phyloP scores from a whole-genome alignment of 2,329 filamentous ascomycete genomes.

The Exophiala sp. region DNA sequence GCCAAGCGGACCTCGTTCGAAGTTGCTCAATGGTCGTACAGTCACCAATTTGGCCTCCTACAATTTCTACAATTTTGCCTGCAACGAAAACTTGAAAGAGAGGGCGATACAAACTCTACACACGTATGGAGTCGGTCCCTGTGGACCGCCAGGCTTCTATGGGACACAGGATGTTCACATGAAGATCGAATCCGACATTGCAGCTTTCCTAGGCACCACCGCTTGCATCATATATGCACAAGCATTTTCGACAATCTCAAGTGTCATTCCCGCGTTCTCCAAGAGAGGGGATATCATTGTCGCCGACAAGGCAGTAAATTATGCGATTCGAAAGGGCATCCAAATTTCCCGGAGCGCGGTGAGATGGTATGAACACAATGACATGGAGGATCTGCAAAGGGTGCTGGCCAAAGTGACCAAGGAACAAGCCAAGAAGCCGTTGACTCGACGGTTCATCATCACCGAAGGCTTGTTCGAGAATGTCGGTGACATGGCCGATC shows the following conservation, averaged over 20 bases:
- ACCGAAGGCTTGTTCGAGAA: slow-evolving; percentile 94
- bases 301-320: slow-evolving; percentile 88
- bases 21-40: slow-evolving; percentile 78
- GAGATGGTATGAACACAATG: slow-evolving; percentile 90
- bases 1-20: slow-evolving; percentile 82
- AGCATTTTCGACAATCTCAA: slow-evolving; percentile 92
- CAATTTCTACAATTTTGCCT: slow-evolving; percentile 97
- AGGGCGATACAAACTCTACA: slow-evolving; percentile 90
- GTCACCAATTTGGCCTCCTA: slow-evolving; percentile 91
- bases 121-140: slow-evolving; percentile 93
- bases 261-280: slow-evolving; percentile 92
- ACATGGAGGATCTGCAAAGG: slow-evolving; percentile 86
- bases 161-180: slow-evolving; percentile 97
- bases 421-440: slow-evolving; percentile 79
- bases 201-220: slow-evolving; percentile 77
- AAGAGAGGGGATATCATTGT: slow-evolving; percentile 97
- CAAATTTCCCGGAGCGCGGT: slow-evolving; percentile 89
- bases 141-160: slow-evolving; percentile 95
- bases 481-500: slow-evolving; percentile 72
- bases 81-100: slow-evolving; percentile 86
- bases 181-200: slow-evolving; percentile 91
- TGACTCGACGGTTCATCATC: slow-evolving; percentile 91
- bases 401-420: slow-evolving; percentile 79
- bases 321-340: slow-evolving; percentile 85
- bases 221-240: slow-evolving; percentile 94